These are phyloP conservation scores for Salvia sclarea DNA, from an alignment of 305 asterid genomes.

Conservation along the genomic window DNA sequence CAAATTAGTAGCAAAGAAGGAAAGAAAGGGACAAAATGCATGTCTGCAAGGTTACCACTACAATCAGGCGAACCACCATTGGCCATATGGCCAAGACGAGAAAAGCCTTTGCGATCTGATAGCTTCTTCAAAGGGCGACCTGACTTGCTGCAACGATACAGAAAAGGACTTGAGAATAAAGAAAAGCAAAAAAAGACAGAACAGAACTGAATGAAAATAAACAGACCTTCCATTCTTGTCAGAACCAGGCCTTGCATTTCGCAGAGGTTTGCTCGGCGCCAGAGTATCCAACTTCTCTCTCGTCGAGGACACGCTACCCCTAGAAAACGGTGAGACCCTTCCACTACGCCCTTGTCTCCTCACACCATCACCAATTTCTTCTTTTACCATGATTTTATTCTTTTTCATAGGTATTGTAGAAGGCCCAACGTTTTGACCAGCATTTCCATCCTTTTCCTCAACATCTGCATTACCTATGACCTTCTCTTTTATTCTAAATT, in stretches of 20 bases:
- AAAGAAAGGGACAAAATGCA: slow-evolving; percentile 21
- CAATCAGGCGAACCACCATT: slow-evolving; percentile 81
- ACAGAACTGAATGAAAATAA: slow-evolving; percentile 27
- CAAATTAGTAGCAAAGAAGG: slow-evolving; percentile 2
- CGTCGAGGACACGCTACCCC: slow-evolving; percentile 70
- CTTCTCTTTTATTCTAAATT: slow-evolving; percentile 65
- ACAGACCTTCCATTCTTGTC: slow-evolving; percentile 86
- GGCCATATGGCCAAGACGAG: slow-evolving; percentile 74
- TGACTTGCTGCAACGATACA: slow-evolving; percentile 59
- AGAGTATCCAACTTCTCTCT: slow-evolving; percentile 66
- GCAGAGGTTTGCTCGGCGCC: slow-evolving; percentile 59
- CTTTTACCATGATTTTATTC: slow-evolving; percentile 64
- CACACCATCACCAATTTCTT: slow-evolving; percentile 70
- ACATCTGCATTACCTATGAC: slow-evolving; percentile 48
- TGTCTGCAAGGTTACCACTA: slow-evolving; percentile 51
- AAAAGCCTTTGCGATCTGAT: slow-evolving; percentile 77
- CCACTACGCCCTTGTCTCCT: slow-evolving; percentile 92
- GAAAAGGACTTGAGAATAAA: slow-evolving; percentile 28
- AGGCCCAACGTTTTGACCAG: slow-evolving; percentile 54
- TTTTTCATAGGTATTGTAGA: slow-evolving; percentile 53
- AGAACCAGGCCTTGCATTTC: slow-evolving; percentile 61
- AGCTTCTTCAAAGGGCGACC: slow-evolving; percentile 87
- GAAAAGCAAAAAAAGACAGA: slow-evolving; percentile 22
- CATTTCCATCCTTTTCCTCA: slow-evolving; percentile 56
- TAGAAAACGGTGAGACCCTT: slow-evolving; percentile 69